Base-by-base conservation (phyloP, 768 basidiomycete genomes). In the Gymnopilus junonius region DNA sequence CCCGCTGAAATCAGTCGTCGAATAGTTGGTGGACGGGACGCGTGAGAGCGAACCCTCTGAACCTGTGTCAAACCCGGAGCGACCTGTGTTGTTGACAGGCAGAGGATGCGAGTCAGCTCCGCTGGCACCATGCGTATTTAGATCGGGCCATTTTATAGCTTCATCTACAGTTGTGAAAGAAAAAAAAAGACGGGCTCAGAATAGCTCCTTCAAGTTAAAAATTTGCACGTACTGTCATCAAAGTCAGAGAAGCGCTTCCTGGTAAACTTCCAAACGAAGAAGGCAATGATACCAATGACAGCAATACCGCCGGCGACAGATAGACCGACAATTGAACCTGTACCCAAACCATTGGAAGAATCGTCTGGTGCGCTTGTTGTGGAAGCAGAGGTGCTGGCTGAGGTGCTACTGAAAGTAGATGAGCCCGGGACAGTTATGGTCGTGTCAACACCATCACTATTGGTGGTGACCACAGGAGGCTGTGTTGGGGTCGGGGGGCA, bases 121-220 rank as follows among this genome's bases (percentile, higher is more conserved):
- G 40, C 71, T 69, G 10, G 76, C 76, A 32, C 79, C 82, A 64
- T 92, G 91, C 2, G 85, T 75, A 73, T 93, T 92, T 37, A 94
- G 83, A 69, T 95, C 93, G 3, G 93, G 93, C 93, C 93, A 95
- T 76, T 94, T 94, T 76, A 95, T 95, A 20, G 91, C 91, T 76
- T 93, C 91, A 68, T 83, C 91, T 93, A 29, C 62, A 45, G 34
- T 60, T 32, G 61, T 42, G 67, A 63, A 60, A 51, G 25, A 50
- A 40, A 46, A 25, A 58, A 34, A 20, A 42, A 2, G 37, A 35
- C 34, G 17, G 32, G 62, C 62, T 50, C 58, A 40, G 25, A 66
- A 45, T 25, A 27, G 39, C 31, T 51, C 23, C 7, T 14, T 6
- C 12, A n/a, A n/a, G n/a, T n/a, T 15, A 15, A 1, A 29, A 14